Evolutionary conservation across 495 filamentous ascomycete genomes (phyloP).

Genomic region (Neurospora sp.): DNA sequence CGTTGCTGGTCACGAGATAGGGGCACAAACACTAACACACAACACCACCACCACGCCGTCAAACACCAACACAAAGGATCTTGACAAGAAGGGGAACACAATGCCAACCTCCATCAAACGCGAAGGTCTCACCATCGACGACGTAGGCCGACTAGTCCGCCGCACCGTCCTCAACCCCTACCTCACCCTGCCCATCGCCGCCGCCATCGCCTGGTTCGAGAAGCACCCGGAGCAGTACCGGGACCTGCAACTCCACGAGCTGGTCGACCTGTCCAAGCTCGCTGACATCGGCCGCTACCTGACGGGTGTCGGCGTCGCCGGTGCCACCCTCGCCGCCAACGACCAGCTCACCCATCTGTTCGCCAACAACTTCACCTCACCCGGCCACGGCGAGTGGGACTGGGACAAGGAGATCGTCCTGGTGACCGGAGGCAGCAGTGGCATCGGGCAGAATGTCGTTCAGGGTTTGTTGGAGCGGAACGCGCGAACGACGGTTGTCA

Average conservation of each 20-base stretch:
- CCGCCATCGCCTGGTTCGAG: conserved; percentile 5
- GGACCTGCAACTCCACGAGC: background rate
- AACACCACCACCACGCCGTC: background rate
- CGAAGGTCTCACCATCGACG: conserved; percentile 18
- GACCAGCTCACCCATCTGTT: conserved; percentile 16
- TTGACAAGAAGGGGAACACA: background rate
- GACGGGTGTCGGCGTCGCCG: conserved; percentile 6
- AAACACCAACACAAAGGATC: background rate
- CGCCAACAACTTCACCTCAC: conserved; percentile 19
- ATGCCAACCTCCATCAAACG: conserved; percentile 12
- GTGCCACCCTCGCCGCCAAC: conserved; percentile 13
- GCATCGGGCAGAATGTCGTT: conserved; percentile 13
- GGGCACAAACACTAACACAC: background rate
- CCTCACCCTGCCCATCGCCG: conserved; percentile 13
- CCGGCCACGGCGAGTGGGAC: conserved; percentile 14
- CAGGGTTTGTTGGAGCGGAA: conserved; percentile 12
- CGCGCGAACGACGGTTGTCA: conserved; percentile 9
- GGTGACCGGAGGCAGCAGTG: conserved; percentile 18
- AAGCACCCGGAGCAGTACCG: conserved; percentile 1
- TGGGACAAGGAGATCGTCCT: conserved; percentile 19
- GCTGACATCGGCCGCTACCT: background rate
- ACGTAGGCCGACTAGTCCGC: conserved; percentile 8
- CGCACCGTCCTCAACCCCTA: conserved; percentile 15
- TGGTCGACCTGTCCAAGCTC: conserved; percentile 1
- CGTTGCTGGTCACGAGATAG: background rate